Evolutionary conservation across 2,329 filamentous ascomycete species (phyloP).

Genomic region (Aspergillus cejpii): DNA sequence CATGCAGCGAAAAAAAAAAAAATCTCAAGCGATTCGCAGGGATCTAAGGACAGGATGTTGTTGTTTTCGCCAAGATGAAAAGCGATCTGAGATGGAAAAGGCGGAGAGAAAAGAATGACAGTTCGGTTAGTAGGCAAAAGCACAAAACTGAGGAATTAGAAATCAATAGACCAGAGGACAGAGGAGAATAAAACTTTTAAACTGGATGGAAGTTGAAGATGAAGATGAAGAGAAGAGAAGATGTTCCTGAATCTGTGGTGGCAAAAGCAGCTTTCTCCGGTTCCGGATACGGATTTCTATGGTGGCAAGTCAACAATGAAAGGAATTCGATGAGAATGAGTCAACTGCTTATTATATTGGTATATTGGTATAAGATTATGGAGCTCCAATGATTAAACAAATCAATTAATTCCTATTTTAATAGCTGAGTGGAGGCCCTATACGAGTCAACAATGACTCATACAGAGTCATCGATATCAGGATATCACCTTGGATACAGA

Average conservation of each 20-base stretch:
- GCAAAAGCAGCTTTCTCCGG: not conserved
- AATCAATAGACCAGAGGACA: not conserved
- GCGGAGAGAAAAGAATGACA: not conserved
- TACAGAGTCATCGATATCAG: not conserved
- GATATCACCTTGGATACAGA: too few relatives aligned
- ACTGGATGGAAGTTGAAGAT: not conserved
- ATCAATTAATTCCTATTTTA: not conserved
- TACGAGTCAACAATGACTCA: not conserved
- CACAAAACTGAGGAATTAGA: not conserved
- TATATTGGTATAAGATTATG: too few relatives aligned
- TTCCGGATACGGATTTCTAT: too few relatives aligned
- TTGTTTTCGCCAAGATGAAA: not conserved
- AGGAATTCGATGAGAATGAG: not conserved
- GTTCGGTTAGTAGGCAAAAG: not conserved
- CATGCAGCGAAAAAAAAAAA: slow-evolving; percentile 10
- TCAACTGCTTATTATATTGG: not conserved
- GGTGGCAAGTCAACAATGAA: too few relatives aligned
- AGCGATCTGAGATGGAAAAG: not conserved
- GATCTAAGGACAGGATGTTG: not conserved
- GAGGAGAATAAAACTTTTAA: not conserved
- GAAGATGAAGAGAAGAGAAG: too few relatives aligned
- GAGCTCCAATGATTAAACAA: not conserved
- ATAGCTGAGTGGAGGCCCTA: not conserved
- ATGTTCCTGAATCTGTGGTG: not conserved
- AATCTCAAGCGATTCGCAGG: not conserved